These are phyloP conservation scores for Tricholoma terreum DNA, from an alignment of 768 basidiomycete genomes.

Conservation along the genomic window DNA sequence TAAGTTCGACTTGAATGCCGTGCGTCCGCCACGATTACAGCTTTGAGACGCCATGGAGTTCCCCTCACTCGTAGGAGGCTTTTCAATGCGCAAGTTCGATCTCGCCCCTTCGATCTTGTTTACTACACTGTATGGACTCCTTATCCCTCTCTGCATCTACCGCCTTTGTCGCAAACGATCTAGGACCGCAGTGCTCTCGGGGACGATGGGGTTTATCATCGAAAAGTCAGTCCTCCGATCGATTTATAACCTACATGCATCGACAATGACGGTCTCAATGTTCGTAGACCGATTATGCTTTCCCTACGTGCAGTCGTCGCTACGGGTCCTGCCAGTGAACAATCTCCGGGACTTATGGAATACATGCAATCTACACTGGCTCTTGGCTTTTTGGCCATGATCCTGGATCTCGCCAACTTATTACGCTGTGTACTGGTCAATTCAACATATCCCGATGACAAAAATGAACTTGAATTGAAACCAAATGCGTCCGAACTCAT, in stretches of 20 bases:
- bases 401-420: constrained; percentile 14
- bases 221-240: constrained; percentile 32
- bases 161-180: constrained; percentile 35
- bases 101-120: constrained; percentile 43
- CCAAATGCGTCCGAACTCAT: background rate
- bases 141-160: constrained; percentile 35
- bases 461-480: background rate
- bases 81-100: constrained; percentile 30
- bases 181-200: constrained; percentile 33
- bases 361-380: constrained; percentile 26
- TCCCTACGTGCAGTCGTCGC: constrained; percentile 26
- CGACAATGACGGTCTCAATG: background rate
- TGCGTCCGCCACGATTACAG: too few relatives aligned
- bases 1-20: too few relatives aligned
- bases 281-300: constrained; percentile 30
- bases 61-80: constrained; percentile 45
- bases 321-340: background rate
- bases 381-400: constrained; percentile 22
- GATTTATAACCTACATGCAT: background rate
- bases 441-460: constrained; percentile 18
- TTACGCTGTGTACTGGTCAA: constrained; percentile 24
- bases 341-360: constrained; percentile 19
- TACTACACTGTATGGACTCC: constrained; percentile 33
- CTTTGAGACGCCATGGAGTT: constrained; percentile 20
- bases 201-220: constrained; percentile 29